Evolutionary conservation across 140 eudicot genomes (phyloP).

Genomic region (Bidens hawaiensis): DNA sequence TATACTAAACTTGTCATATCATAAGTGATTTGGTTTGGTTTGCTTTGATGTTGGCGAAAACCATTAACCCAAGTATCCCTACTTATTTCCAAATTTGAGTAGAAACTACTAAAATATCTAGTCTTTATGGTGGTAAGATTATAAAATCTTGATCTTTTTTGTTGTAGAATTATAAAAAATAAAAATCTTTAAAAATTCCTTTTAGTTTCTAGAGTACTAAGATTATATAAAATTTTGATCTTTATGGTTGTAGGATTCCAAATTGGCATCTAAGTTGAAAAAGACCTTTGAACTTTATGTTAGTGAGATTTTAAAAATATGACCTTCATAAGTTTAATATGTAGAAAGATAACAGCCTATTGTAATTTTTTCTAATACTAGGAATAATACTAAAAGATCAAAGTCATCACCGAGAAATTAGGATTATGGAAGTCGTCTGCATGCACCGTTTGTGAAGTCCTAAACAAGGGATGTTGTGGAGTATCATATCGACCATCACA

Average conservation of each 20-base stretch:
- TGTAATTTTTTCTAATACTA: background rate
- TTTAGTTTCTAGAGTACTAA: no score
- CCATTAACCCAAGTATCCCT: background rate
- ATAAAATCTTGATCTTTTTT: no score
- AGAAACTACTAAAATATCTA: no score
- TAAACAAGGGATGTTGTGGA: conserved; percentile 78
- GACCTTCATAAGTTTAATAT: background rate
- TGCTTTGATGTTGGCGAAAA: no score
- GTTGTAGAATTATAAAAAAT: no score
- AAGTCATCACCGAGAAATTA: conserved; percentile 51
- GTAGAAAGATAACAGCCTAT: background rate
- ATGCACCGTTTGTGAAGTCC: conserved; percentile 63
- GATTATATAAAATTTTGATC: no score
- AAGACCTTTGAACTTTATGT: background rate
- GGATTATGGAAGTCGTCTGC: conserved; percentile 93
- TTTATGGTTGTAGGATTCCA: no score
- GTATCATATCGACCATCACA: conserved; percentile 95
- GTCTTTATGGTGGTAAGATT: background rate
- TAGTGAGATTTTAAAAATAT: background rate
- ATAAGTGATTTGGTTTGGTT: background rate
- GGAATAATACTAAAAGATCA: background rate
- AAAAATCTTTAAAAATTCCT: no score
- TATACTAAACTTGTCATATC: background rate
- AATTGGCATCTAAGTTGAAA: background rate
- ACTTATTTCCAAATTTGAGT: background rate